Evolutionary conservation across 2,329 filamentous ascomycete genomes (phyloP), one percentile per base, ranked within the genome.

Genomic region (Cladosporium halotolerans): DNA sequence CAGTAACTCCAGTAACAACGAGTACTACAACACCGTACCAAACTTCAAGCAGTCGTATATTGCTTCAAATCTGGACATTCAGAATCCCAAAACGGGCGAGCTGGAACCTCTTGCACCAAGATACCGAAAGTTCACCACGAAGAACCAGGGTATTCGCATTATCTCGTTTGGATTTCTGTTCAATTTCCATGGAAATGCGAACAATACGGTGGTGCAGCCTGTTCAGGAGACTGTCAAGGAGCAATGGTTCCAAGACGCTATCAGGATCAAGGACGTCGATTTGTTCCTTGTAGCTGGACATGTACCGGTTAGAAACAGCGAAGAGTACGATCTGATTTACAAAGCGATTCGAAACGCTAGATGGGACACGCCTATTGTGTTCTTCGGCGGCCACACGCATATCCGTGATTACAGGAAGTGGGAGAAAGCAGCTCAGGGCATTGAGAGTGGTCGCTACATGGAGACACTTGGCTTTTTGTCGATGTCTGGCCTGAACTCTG

Each of bases 381-480:
- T 96, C 71, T 93, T 97, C 57, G 92, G 89, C 8, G 92, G 92
- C 0, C 92, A 97, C 65, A 83, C 83, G 1, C 92, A 97, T 66
- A 89, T 96, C 44, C 84, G 92, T 8, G 90, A 96, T 66, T 88
- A 89, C 61, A 81, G 81, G 39, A 82, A 79, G 55, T 96, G 89
- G 63, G 92, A 96, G 68, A 79, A 80, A 38, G 84, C 83, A 51
- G 83, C 91, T 0, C 84, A 87, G 57, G 91, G 85, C 1, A 75
- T 97, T 4, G 90, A 90, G 39, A 93, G 88, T 61, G 92, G 92
- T 3, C 81, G 92, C 1, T 97, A 96, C 69, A 86, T 96, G 76
- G 92, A 97, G 73, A 96, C 92, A 0, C 85, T 97, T 46, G 92
- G 92, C 2, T 97, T 93, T 79, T 83, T 93, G 80, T 95, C 90